Evolutionary conservation across 441 rosid genomes (phyloP), one percentile per base, ranked within the genome.

Genomic region (Breynia disticha): DNA sequence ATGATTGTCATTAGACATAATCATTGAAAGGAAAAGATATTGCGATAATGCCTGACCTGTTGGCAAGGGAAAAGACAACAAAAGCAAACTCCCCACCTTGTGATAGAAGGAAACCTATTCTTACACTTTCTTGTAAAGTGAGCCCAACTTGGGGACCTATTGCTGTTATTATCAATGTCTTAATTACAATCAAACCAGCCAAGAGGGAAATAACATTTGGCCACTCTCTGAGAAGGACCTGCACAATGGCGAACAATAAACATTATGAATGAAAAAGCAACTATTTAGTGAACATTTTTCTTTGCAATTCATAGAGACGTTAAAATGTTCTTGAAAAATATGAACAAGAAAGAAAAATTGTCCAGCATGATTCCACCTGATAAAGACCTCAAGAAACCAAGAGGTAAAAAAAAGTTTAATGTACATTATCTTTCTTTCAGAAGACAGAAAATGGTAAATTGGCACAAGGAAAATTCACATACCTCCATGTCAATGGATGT

Each of bases 1-100:
- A 64, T 63, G 66, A 55, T 35, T 50, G 55, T 32, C 51, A 65
- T 3, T 24, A 24, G 7, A 2, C 7, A 7, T 24, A 24, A 24
- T 24, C 7, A 7, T 24, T 7, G 32, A 21, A 62, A 8, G 8
- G 17, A 55, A n/a, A 43, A 68, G 28, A 61, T 51, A 48, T 39
- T 46, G 19, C 21, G 32, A 63, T 8, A 14, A 46, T 44, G 17
- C 47, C 75, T 5, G 47, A 87, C 98, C 95, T 78, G 84, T 91
- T 91, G 49, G 98, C 96, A 42, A 91, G 73, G 71, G 96, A 87
- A 67, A 91, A 91, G 19, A 91, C 98, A 39, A 91, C 96, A 47
- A 91, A 91, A 21, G 86, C 98, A 54, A 91, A 91, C 73, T 91
- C 96, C 42, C 98, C 98, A 72, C 98, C 98, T 70, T 91, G 98